Conservation (phyloP, 148 eudicot species). For the Vaccinium myrtillus region DNA sequence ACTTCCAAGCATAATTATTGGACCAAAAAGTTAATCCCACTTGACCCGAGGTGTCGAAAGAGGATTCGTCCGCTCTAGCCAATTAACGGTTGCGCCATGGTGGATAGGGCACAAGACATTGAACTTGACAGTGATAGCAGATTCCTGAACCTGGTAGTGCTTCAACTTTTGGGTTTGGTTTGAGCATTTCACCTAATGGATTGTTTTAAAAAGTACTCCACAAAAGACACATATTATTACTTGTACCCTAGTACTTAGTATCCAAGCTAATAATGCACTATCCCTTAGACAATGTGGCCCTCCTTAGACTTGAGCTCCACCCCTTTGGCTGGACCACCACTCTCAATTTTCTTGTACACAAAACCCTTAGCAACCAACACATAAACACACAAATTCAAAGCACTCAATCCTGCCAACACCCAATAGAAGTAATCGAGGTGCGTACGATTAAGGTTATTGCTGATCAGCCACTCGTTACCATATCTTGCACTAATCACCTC, state of each 20-base stretch:
- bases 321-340: neutral
- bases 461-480: conserved; percentile 46
- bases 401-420: conserved; percentile 55
- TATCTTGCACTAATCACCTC: conserved; percentile 35
- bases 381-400: conserved; percentile 41
- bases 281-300: neutral
- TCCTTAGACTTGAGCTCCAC: neutral
- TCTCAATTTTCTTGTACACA: conserved; percentile 43
- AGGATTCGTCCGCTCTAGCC: no score
- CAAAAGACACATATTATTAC: neutral
- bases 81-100: no score
- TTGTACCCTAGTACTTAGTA: neutral
- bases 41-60: no score
- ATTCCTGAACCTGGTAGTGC: neutral
- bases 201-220: neutral
- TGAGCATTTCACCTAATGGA: conserved; percentile 5
- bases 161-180: neutral
- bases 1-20: no score
- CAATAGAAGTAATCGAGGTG: conserved; percentile 55
- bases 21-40: no score
- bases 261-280: neutral
- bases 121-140: neutral
- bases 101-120: neutral
- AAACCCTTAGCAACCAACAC: conserved; percentile 41
- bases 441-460: conserved; percentile 46